These are phyloP conservation scores for Ceratonia siliqua DNA, from an alignment of 306 rosid species.

Conservation along the genomic window DNA sequence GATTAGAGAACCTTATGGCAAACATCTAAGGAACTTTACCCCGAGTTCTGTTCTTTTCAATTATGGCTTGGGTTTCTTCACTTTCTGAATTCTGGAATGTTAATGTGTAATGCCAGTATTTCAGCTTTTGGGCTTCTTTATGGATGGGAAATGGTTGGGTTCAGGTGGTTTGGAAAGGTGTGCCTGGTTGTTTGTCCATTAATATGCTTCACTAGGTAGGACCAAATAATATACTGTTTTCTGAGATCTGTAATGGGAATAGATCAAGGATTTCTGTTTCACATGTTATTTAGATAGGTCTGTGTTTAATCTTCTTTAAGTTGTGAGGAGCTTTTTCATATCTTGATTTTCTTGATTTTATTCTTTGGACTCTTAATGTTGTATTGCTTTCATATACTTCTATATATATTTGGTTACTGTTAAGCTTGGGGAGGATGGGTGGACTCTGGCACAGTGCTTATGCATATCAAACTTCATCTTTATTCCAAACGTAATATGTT, in stretches of 20 bases:
- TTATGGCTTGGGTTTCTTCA: conserved; percentile 2
- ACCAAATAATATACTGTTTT: neutral
- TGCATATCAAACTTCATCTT: neutral
- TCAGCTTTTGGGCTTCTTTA: neutral
- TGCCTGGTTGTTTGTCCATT: neutral
- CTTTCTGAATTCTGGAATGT: neutral
- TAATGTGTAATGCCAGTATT: neutral
- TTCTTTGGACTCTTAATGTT: neutral
- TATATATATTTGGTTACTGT: conserved; percentile 2
- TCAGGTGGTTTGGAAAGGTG: neutral
- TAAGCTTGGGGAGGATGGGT: neutral
- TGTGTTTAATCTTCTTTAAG: neutral
- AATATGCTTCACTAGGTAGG: neutral
- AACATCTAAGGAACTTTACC: no score
- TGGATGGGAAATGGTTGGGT: neutral
- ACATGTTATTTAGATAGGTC: neutral
- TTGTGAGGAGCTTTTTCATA: neutral
- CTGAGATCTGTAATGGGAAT: neutral
- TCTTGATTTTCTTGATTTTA: neutral
- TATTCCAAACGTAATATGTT: neutral
- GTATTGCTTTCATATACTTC: neutral
- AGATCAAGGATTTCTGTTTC: neutral
- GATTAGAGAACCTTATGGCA: no score
- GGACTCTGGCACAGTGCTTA: neutral
- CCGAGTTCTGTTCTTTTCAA: no score